Conservation (phyloP, 2,329 filamentous ascomycete species). For the Onygenales sp. region DNA sequence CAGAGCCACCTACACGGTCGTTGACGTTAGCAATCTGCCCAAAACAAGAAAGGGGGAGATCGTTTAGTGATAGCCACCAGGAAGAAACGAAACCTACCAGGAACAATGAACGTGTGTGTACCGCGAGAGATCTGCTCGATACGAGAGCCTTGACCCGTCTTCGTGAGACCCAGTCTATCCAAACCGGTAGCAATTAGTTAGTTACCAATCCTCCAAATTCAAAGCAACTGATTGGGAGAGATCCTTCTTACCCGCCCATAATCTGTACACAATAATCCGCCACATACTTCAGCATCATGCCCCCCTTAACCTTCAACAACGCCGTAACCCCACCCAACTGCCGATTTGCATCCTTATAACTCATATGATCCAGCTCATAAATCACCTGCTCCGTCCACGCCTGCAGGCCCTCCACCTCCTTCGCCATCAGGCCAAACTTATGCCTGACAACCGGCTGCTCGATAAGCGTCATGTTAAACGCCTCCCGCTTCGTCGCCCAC, state of each 20-base stretch:
- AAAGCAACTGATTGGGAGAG: not conserved
- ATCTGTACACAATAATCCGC: constrained; percentile 8
- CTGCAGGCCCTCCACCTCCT: not conserved
- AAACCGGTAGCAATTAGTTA: not conserved
- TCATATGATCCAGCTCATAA: constrained; percentile 2
- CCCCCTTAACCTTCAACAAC: constrained; percentile 3
- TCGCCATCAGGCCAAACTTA: constrained; percentile 1
- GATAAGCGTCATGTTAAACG: constrained; percentile 73
- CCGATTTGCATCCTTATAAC: constrained; percentile 1
- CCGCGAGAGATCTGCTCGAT: constrained; percentile 9
- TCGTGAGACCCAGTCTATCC: constrained; percentile 7
- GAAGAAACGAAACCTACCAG: not conserved
- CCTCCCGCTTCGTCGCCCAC: constrained; percentile 78
- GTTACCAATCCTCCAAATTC: too few relatives aligned
- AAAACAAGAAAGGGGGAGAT: not conserved
- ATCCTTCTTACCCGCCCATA: constrained; percentile 7
- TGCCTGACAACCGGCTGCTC: constrained; percentile 64
- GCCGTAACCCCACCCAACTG: constrained; percentile 3
- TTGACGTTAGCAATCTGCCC: not conserved
- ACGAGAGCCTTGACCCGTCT: constrained; percentile 8
- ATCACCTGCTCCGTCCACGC: constrained; percentile 3
- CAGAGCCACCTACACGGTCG: constrained; percentile 6
- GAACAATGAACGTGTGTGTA: constrained; percentile 6
- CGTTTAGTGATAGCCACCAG: not conserved
- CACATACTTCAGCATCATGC: constrained; percentile 6